Conservation (phyloP, 1,284 basidiomycete genomes). For the Moniliella sp. region DNA sequence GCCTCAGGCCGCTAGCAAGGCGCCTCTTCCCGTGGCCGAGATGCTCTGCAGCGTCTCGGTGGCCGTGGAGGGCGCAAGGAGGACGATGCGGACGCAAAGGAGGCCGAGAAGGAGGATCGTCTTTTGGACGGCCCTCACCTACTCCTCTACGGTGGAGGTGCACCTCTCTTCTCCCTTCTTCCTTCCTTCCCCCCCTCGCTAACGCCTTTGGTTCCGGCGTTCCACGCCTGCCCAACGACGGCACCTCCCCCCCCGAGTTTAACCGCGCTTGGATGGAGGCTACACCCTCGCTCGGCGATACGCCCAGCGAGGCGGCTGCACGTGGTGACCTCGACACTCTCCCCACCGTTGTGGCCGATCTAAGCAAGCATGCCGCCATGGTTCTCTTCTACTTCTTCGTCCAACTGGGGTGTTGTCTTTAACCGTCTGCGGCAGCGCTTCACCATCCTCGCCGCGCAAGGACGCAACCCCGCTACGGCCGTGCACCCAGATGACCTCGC, state of each 20-base stretch:
- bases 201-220: conserved; percentile 11
- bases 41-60: too few species aligned
- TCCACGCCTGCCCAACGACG: conserved; percentile 1
- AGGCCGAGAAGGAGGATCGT: too few species aligned
- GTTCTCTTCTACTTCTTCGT: conserved; percentile 64
- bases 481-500: too few species aligned
- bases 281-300: not conserved
- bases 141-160: conserved; percentile 6
- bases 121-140: conserved; percentile 5
- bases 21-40: too few species aligned
- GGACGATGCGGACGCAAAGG: too few species aligned
- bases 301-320: conserved; percentile 5
- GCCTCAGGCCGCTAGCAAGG: too few species aligned
- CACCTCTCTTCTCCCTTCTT: conserved; percentile 12
- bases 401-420: conserved; percentile 67
- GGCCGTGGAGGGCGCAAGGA: too few species aligned
- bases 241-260: conserved; percentile 6
- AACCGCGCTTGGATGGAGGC: conserved; percentile 7
- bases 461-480: conserved; percentile 40
- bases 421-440: conserved; percentile 53
- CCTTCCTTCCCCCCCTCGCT: conserved; percentile 15
- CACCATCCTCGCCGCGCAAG: conserved; percentile 42
- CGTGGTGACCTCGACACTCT: conserved; percentile 8
- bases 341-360: conserved; percentile 11
- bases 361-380: conserved; percentile 41